A percentile compares a stretch with the other conserved stretches of the same genome.
phyloP scores from a whole-genome alignment of 208 protist genomes.

The Leishmania lainsoni region DNA sequence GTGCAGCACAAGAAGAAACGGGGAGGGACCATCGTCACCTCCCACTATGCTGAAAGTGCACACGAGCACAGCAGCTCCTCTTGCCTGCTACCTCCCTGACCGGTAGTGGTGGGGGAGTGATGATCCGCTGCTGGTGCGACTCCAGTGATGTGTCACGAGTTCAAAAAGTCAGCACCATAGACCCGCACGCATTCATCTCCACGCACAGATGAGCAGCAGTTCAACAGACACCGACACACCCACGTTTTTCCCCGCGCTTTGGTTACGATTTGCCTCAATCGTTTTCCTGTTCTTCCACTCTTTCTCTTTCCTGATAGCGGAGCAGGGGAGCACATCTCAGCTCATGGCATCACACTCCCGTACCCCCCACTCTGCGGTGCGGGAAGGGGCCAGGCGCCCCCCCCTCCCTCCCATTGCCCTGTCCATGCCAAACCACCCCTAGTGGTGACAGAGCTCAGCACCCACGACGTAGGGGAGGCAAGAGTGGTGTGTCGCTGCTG shows the following conservation, averaged over 20 bases:
- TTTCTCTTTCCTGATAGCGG: background rate
- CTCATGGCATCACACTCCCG: too few species aligned
- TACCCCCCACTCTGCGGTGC: too few species aligned
- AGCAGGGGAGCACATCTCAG: too few species aligned
- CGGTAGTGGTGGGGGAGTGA: background rate
- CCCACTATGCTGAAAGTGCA: background rate
- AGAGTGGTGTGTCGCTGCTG: too few species aligned
- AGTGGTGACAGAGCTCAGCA: too few species aligned
- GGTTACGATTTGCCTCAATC: background rate
- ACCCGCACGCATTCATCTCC: too few species aligned
- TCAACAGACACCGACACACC: too few species aligned
- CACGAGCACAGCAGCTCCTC: background rate
- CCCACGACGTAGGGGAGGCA: too few species aligned
- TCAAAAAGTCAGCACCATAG: background rate
- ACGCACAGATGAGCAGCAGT: too few species aligned
- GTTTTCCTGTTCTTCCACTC: background rate
- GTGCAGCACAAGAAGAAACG: background rate
- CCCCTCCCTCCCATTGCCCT: too few species aligned
- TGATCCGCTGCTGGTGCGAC: background rate
- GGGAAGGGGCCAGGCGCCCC: too few species aligned
- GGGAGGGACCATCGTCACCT: background rate
- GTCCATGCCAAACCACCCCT: too few species aligned
- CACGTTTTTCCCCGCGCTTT: background rate
- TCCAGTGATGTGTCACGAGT: background rate
- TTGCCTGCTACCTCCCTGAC: background rate